Conservation (phyloP, 2,329 filamentous ascomycete species). For the Thelonectria rubi region DNA sequence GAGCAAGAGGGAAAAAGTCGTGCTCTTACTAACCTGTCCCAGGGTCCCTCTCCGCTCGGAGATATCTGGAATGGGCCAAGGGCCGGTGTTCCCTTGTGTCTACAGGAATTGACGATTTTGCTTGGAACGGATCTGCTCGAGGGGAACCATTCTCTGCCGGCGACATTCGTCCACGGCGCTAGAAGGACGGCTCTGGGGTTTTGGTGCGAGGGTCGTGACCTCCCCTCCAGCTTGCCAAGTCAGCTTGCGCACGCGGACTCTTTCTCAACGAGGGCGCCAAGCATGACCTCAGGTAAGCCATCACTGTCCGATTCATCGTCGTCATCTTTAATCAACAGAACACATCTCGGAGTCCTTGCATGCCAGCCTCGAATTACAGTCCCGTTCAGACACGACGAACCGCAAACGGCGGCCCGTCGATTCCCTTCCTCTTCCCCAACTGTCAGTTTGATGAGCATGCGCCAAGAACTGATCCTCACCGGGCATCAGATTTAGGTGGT, state of each 20-base stretch:
- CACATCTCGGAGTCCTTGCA: too few relatives aligned
- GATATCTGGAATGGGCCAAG: background rate
- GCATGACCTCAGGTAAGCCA: too few relatives aligned
- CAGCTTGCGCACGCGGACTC: too few relatives aligned
- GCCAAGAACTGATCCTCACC: constrained; percentile 17
- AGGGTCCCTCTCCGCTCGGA: constrained; percentile 8
- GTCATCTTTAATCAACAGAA: background rate
- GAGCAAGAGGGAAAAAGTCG: background rate
- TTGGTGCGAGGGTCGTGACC: background rate
- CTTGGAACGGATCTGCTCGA: too few relatives aligned
- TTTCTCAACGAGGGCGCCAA: too few relatives aligned
- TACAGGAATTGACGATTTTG: too few relatives aligned
- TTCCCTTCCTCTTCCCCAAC: background rate
- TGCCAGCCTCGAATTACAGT: too few relatives aligned
- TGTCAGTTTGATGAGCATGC: constrained; percentile 1
- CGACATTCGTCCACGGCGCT: background rate
- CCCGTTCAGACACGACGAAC: background rate
- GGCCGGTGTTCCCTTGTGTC: background rate
- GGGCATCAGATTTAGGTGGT: constrained; percentile 11
- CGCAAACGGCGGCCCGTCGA: background rate
- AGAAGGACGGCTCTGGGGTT: background rate
- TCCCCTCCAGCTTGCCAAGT: too few relatives aligned
- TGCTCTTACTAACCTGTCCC: background rate
- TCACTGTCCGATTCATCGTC: background rate
- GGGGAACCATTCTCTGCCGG: background rate